Percentiles rank a stretch among this genome's conserved stretches.
These are phyloP conservation scores for Xerocomus brunneocitrinus DNA, from an alignment of 768 basidiomycete species.

Conservation along the genomic window DNA sequence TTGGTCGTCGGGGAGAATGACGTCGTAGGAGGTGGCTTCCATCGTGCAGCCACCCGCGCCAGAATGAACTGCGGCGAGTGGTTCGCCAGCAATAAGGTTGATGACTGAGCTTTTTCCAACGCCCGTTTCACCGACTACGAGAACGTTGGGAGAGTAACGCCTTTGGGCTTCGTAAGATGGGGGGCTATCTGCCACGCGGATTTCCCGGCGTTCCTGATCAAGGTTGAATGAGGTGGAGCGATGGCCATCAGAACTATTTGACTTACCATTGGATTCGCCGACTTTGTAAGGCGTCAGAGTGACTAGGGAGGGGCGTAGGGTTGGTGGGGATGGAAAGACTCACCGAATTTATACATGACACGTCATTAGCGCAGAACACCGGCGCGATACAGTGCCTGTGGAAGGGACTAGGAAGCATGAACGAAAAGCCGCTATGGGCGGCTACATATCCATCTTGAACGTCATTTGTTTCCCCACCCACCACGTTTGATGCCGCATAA, in stretches of 20 bases:
- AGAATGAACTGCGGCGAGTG: slow-evolving; percentile 27
- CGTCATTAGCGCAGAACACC: neutral
- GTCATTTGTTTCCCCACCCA: neutral
- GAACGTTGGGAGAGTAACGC: slow-evolving; percentile 33
- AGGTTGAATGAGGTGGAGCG: neutral
- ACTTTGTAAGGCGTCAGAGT: slow-evolving; percentile 1
- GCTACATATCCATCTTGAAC: slow-evolving; percentile 4
- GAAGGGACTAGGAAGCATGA: neutral
- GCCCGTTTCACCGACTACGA: slow-evolving; percentile 33
- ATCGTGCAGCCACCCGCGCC: slow-evolving; percentile 36
- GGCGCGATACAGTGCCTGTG: neutral
- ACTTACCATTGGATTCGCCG: slow-evolving; percentile 12
- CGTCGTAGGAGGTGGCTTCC: slow-evolving; percentile 22
- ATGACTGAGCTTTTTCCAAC: slow-evolving; percentile 39
- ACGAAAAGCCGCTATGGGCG: slow-evolving; percentile 12
- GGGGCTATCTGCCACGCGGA: slow-evolving; percentile 6
- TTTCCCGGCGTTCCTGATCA: slow-evolving; percentile 14
- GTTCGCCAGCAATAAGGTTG: slow-evolving; percentile 33
- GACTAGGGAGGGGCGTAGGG: neutral
- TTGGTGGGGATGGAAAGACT: neutral
- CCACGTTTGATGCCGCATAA: neutral
- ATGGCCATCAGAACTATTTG: neutral
- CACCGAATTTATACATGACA: slow-evolving; percentile 17
- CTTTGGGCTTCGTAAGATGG: slow-evolving; percentile 20
- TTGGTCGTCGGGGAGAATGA: slow-evolving; percentile 17